Evolutionary conservation across 768 basidiomycete species (phyloP), one percentile per base, ranked within the genome.

Genomic region (Rhizopogon vinicolor): DNA sequence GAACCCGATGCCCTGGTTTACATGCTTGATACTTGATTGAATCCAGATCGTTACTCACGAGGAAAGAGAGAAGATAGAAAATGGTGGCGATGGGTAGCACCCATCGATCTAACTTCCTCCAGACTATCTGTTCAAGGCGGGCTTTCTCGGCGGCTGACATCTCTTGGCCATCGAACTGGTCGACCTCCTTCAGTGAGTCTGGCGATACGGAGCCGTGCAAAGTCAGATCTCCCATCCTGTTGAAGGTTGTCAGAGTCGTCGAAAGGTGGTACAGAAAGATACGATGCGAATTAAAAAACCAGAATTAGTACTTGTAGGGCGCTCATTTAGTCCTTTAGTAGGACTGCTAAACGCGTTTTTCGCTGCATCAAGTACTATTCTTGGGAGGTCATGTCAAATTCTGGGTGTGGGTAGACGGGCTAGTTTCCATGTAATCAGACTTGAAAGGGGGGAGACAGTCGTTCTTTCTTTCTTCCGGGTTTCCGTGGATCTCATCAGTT

Each of bases 61-160:
- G 56, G 64, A 83, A 82, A 37, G 80, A 80, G 16, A 82, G 68
- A 13, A 82, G 67, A 58, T 81, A 79, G 55, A 80, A 79, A 28
- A 79, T 73, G 19, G 78, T 69, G 7, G 78, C 75, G 13, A 81
- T 61, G 2, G 81, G 80, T 25, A 82, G 66, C 40, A 82, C 65
- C 64, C 72, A 74, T 55, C 71, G 56, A 55, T 83, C 79, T 35
- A 82, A 65, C 60, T 81, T 83, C 54, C 72, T 69, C 77, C 78
- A 80, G 22, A 79, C 77, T 18, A 54, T 63, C 28, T 60, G 63
- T 54, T 80, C 78, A 43, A 81, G 65, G 22, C 14, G 29, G 9
- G 13, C 7, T 49, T 51, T 48, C n/a, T 67, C 55, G 5, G 53
- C 18, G 19, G 58, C 55, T 14, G 61, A 62, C 41, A 67, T 41